Percentiles rank a stretch among this genome's conserved stretches.
These are phyloP conservation scores for Madurella mycetomatis DNA, from an alignment of 2,329 filamentous ascomycete genomes.

Conservation along the genomic window DNA sequence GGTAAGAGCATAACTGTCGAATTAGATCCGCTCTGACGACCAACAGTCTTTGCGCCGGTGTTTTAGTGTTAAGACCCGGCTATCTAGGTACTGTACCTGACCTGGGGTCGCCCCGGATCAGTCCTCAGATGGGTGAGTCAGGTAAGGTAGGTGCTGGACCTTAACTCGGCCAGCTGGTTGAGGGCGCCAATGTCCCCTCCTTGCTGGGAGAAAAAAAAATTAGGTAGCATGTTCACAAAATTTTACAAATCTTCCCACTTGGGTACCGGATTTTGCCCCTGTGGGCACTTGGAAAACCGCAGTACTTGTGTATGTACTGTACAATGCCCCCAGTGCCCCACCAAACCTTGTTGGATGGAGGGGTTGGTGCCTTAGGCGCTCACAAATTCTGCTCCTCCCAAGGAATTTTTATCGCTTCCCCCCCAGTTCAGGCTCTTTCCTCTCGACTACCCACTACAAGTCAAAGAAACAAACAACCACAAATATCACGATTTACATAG, in stretches of 20 bases:
- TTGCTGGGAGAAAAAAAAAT: too few relatives aligned
- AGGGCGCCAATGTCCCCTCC: too few relatives aligned
- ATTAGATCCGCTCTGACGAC: not conserved
- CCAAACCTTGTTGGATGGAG: slow-evolving; percentile 13
- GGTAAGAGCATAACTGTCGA: slow-evolving; percentile 17
- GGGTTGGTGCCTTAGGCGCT: slow-evolving; percentile 23
- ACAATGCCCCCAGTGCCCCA: slow-evolving; percentile 6
- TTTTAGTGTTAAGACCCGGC: too few relatives aligned
- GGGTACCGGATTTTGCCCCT: too few relatives aligned
- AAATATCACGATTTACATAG: slow-evolving; percentile 35
- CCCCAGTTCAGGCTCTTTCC: slow-evolving; percentile 14
- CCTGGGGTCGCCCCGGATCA: too few relatives aligned
- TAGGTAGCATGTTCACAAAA: too few relatives aligned
- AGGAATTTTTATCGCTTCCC: slow-evolving; percentile 23
- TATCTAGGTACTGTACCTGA: too few relatives aligned
- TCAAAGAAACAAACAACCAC: slow-evolving; percentile 15
- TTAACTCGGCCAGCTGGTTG: too few relatives aligned
- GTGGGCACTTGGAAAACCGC: not conserved
- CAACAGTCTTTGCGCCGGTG: too few relatives aligned
- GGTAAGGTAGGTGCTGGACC: too few relatives aligned
- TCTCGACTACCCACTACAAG: slow-evolving; percentile 21
- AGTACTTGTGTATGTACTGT: not conserved
- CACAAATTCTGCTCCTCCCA: slow-evolving; percentile 23
- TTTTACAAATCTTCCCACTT: too few relatives aligned
- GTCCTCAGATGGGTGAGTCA: too few relatives aligned